These are phyloP conservation scores for thale cress (Arabidopsis thaliana) DNA, from an alignment of 345 rosid genomes.

Conservation along the genomic window TAIR10.1 NC_003071.7:19140001-19140500, in stretches of 20 bases:
- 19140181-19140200: conserved; percentile 65
- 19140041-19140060: conserved; percentile 68
- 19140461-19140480: conserved; percentile 64
- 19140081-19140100: conserved; percentile 75
- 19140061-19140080: conserved; percentile 61
- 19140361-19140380: conserved; percentile 63
- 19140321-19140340: conserved; percentile 60
- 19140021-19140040: not conserved
- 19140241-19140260: conserved; percentile 68
- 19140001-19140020: conserved; percentile 27
- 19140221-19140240: conserved; percentile 69
- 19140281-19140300: conserved; percentile 85
- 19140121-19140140: conserved; percentile 80
- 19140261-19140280: conserved; percentile 63
- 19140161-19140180: conserved; percentile 42
- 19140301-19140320: conserved; percentile 73
- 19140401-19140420: conserved; percentile 72
- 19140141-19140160: conserved; percentile 72
- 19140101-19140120: conserved; percentile 89
- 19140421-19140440: conserved; percentile 53
- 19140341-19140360: conserved; percentile 66
- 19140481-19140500: conserved; percentile 44
- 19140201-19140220: conserved; percentile 77
- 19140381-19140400: conserved; percentile 72
- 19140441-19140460: conserved; percentile 55